Evolutionary conservation across 805 yeast species (phyloP).

Genomic region (Kazachstania psychrophila): DNA sequence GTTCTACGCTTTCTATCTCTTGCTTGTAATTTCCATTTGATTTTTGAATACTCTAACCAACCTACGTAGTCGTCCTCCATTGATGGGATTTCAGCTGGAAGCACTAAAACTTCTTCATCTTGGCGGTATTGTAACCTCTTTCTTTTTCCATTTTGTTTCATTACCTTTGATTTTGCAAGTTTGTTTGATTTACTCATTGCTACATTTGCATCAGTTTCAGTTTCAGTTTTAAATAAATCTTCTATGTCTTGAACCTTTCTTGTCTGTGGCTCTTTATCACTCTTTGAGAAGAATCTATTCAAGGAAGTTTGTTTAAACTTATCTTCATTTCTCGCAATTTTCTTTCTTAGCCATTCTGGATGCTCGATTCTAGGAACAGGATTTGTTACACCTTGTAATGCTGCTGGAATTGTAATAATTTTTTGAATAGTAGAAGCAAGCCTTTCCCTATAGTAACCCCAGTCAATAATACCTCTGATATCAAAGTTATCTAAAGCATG

Average conservation of each 20-base stretch:
- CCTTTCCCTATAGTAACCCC: constrained; percentile 88
- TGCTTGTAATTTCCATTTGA: constrained; percentile 80
- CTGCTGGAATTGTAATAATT: constrained; percentile 95
- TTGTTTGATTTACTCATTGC: constrained; percentile 15
- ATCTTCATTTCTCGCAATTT: constrained; percentile 52
- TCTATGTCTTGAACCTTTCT: constrained; percentile 58
- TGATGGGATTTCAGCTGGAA: constrained; percentile 45
- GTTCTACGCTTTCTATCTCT: constrained; percentile 62
- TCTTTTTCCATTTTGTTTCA: constrained; percentile 26
- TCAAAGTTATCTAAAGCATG: constrained; percentile 70
- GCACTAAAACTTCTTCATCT: constrained; percentile 38
- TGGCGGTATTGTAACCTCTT: constrained; percentile 30
- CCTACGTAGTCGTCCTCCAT: constrained; percentile 58
- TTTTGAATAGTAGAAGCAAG: constrained; percentile 89
- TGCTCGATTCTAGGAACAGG: constrained; percentile 93
- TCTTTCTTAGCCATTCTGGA: constrained; percentile 82
- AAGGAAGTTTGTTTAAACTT: constrained; percentile 64
- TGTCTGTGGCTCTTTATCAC: constrained; percentile 34
- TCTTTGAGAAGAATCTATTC: constrained; percentile 43
- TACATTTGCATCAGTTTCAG: constrained; percentile 15
- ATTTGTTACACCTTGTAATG: constrained; percentile 73
- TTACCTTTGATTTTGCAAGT: constrained; percentile 32
- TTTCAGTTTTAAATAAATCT: constrained; percentile 42
- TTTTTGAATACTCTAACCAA: constrained; percentile 66
- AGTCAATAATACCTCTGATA: constrained; percentile 81